These are phyloP conservation scores for Allantophomopsis lycopodina DNA, from an alignment of 2,329 filamentous ascomycete genomes.

Conservation along the genomic window DNA sequence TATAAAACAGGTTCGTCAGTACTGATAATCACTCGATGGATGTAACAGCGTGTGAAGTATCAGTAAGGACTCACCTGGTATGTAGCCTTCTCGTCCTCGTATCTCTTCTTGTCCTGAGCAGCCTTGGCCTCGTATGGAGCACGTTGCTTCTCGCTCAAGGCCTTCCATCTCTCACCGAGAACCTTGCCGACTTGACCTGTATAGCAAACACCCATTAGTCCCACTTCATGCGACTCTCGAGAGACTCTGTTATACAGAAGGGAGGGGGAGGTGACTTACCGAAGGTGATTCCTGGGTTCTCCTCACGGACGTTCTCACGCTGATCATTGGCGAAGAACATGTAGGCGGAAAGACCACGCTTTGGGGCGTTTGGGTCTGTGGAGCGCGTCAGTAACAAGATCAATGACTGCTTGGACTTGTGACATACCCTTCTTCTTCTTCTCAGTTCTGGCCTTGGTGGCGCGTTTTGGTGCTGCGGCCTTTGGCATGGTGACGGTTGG, in stretches of 20 bases:
- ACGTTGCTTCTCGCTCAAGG: conserved; percentile 83
- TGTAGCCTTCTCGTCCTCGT: conserved; percentile 92
- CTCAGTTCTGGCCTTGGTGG: conserved; percentile 40
- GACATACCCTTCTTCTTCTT: conserved; percentile 61
- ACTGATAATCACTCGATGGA: conserved; percentile 10
- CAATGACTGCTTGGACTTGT: background rate
- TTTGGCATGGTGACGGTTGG: conserved; percentile 45
- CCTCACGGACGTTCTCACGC: conserved; percentile 93
- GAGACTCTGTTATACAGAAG: background rate
- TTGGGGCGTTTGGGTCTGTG: conserved; percentile 91
- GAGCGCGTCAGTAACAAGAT: conserved; percentile 5
- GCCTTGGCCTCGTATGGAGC: conserved; percentile 94
- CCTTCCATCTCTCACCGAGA: conserved; percentile 98
- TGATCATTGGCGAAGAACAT: conserved; percentile 99
- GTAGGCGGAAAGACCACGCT: conserved; percentile 98
- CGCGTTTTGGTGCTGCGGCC: conserved; percentile 47
- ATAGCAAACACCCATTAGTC: conserved; percentile 6
- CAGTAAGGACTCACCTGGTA: conserved; percentile 58
- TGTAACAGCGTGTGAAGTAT: background rate
- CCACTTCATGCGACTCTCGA: background rate
- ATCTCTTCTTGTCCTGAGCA: conserved; percentile 94
- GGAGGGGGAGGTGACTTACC: conserved; percentile 51
- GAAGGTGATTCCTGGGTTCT: conserved; percentile 96
- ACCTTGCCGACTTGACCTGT: conserved; percentile 91
- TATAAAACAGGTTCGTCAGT: conserved; percentile 23